Evolutionary conservation across 306 rosid genomes (phyloP).

Genomic region (Lotus japonicus): DNA sequence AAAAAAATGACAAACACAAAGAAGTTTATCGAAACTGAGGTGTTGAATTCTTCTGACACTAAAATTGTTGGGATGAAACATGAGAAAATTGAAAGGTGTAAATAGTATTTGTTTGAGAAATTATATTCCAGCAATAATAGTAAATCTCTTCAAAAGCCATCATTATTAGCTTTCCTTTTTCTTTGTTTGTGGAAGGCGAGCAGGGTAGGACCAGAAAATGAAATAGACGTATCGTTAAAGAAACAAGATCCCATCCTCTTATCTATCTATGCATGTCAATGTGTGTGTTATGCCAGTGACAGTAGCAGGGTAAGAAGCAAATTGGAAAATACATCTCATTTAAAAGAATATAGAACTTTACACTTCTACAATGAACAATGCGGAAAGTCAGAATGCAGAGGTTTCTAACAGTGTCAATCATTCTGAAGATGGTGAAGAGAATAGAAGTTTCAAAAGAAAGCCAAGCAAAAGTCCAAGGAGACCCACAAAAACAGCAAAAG

Average conservation of each 20-base stretch:
- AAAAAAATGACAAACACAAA: neutral
- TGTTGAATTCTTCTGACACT: neutral
- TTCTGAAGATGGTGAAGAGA: slow-evolving; percentile 58
- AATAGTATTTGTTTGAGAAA: no score
- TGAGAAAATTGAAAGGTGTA: no score
- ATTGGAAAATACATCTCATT: slow-evolving; percentile 21
- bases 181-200: no score
- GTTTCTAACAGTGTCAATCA: slow-evolving; percentile 20
- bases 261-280: neutral
- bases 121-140: neutral
- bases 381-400: slow-evolving; percentile 22
- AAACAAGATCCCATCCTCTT: neutral
- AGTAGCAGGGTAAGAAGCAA: neutral
- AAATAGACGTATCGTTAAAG: neutral
- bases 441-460: slow-evolving; percentile 64
- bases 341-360: slow-evolving; percentile 28
- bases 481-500: slow-evolving; percentile 67
- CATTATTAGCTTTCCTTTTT: no score
- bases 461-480: slow-evolving; percentile 77
- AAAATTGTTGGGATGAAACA: neutral
- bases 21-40: neutral
- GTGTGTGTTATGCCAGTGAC: neutral
- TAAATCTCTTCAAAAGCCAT: neutral
- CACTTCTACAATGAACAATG: slow-evolving; percentile 23
- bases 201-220: no score